Evolutionary conservation across 2,329 filamentous ascomycete species (phyloP).

Genomic region (Zymoseptoria ardabiliae): DNA sequence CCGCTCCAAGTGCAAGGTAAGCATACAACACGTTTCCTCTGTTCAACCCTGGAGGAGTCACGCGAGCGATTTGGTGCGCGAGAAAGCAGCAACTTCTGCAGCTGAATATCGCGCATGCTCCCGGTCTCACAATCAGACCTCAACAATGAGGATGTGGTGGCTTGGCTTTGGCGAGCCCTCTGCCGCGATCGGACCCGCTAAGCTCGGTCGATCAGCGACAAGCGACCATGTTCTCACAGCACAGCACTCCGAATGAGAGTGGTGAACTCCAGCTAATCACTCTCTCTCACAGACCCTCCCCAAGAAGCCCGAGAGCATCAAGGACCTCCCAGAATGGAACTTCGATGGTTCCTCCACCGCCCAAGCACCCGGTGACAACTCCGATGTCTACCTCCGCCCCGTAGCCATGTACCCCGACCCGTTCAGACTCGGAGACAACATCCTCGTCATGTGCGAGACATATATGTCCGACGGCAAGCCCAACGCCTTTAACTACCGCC

Average conservation of each 20-base stretch:
- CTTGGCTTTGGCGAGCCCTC: conserved; percentile 6
- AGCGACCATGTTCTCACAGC: neutral
- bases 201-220: neutral
- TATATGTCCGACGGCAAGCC: conserved; percentile 90
- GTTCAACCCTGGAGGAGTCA: conserved; percentile 1
- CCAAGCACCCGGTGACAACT: conserved; percentile 91
- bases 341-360: conserved; percentile 85
- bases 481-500: conserved; percentile 98
- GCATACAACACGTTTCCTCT: conserved; percentile 31
- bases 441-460: conserved; percentile 89
- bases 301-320: conserved; percentile 49
- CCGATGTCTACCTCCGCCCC: conserved; percentile 92
- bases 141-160: conserved; percentile 8
- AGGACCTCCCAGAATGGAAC: conserved; percentile 71
- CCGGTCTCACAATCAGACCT: neutral
- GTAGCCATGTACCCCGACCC: conserved; percentile 85
- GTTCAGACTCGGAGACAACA: conserved; percentile 82
- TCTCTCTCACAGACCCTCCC: conserved; percentile 50
- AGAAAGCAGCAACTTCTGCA: neutral
- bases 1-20: conserved; percentile 93
- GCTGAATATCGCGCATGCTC: neutral
- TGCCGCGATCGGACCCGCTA: conserved; percentile 8
- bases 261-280: neutral
- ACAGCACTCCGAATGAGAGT: neutral
- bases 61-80: neutral